Base-by-base conservation (phyloP, 2,329 filamentous ascomycete genomes). In the Ophiostoma ips region DNA sequence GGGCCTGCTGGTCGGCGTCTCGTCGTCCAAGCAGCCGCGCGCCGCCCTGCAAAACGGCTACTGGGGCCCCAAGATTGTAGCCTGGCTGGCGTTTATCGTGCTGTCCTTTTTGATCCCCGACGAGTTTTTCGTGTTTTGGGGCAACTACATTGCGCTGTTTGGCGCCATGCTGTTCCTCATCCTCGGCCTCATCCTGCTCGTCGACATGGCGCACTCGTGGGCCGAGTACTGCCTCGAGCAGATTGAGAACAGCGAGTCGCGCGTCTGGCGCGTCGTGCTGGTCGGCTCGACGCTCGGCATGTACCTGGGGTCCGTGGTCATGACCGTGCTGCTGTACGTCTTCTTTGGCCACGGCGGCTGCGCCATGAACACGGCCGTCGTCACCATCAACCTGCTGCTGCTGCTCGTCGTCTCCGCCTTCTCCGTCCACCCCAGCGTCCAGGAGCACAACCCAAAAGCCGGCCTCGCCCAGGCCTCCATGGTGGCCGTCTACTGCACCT, bases 401-500 rank as follows among this genome's bases (percentile, higher is more conserved):
- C 83, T 94, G 69, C 65, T 96, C 46, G 72, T 77, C 52, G 81
- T 94, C 54, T 94, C 88, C 0, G 73, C 81, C 56, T 74, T 95
- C 31, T 95, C 90, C 0, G 83, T 98, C 54, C 89, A 96, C 62
- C 89, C 92, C 1, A 77, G 77, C 1, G 79, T 98, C 13, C 92
- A 98, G 66, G 87, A 89, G 61, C 83, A 83, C 63, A 98, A 98
- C 66, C 81, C 89, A 45, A 88, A 90, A 62, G 92, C 92, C 38
- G 92, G 92, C 46, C 75, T 98, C 52, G 92, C 92, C n/a, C 92
- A 98, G 64, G 88, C 89, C 38, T 90, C 92, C 55, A 95, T 96
- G 78, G 92, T 98, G 41, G 87, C 89, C 16, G 79, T 95, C 52
- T 98, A 98, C 73, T 98, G 92, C 77, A 96, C 92, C 40, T 98